These are phyloP conservation scores for Alnus glutinosa DNA, from an alignment of 306 rosid species.

Conservation along the genomic window DNA sequence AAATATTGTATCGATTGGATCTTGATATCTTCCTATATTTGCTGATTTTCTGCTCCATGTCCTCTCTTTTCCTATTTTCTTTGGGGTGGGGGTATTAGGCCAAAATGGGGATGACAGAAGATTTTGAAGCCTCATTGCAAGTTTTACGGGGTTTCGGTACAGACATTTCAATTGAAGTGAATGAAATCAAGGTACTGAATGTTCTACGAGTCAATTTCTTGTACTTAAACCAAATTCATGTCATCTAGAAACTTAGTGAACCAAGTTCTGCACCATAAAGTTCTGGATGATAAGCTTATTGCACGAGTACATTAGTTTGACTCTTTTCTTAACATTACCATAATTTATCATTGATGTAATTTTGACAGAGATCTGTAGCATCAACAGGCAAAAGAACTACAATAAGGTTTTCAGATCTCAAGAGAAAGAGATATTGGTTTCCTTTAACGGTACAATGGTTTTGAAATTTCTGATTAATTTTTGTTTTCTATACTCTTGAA, in stretches of 20 bases:
- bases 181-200: constrained; percentile 74
- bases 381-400: constrained; percentile 55
- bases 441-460: constrained; percentile 61
- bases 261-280: not conserved
- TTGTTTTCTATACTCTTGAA: constrained; percentile 21
- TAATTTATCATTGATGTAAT: constrained; percentile 22
- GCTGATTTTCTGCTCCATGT: not conserved
- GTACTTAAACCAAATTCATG: constrained; percentile 8
- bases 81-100: constrained; percentile 47
- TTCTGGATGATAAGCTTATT: constrained; percentile 13
- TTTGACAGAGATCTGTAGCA: constrained; percentile 62
- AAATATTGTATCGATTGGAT: constrained; percentile 17
- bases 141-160: constrained; percentile 79
- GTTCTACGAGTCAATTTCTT: not conserved
- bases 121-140: constrained; percentile 84
- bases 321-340: constrained; percentile 5
- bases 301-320: constrained; percentile 13
- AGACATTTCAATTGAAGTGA: constrained; percentile 78
- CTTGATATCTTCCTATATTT: constrained; percentile 13
- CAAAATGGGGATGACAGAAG: constrained; percentile 86
- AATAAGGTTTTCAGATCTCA: constrained; percentile 69
- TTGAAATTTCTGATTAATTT: not conserved
- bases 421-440: constrained; percentile 81
- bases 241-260: not conserved
- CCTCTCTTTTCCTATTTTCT: constrained; percentile 12